Conservation (phyloP, 2,329 filamentous ascomycete genomes). For the Pyrenophora tritici-repentis region DNA sequence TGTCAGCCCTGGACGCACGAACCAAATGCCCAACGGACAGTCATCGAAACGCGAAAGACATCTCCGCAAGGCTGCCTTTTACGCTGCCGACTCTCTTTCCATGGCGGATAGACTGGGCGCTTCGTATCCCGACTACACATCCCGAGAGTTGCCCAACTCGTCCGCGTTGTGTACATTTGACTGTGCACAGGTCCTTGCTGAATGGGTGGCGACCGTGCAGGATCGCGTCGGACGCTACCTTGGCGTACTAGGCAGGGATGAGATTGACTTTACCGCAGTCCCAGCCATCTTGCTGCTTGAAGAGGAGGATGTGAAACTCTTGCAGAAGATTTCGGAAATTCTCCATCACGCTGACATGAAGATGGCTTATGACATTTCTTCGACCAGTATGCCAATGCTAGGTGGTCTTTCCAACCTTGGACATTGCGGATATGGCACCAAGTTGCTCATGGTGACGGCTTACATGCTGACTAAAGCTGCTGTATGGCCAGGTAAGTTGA, state of each 20-base stretch:
- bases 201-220: slow-evolving; percentile 92
- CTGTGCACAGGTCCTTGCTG: slow-evolving; percentile 88
- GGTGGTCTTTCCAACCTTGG: slow-evolving; percentile 62
- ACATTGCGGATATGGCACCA: slow-evolving; percentile 76
- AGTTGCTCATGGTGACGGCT: slow-evolving; percentile 81
- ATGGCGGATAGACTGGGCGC: slow-evolving; percentile 87
- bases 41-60: slow-evolving; percentile 81
- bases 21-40: slow-evolving; percentile 45
- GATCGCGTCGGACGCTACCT: slow-evolving; percentile 90
- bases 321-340: slow-evolving; percentile 82
- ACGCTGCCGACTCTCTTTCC: slow-evolving; percentile 86
- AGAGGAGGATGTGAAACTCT: slow-evolving; percentile 84
- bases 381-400: slow-evolving; percentile 56
- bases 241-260: slow-evolving; percentile 82
- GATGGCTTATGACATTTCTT: slow-evolving; percentile 63
- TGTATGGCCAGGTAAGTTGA: slow-evolving; percentile 82
- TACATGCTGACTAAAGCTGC: slow-evolving; percentile 86
- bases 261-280: slow-evolving; percentile 77
- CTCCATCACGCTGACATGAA: slow-evolving; percentile 78
- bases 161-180: slow-evolving; percentile 92
- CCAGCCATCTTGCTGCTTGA: slow-evolving; percentile 89
- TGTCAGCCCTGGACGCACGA: slow-evolving; percentile 41
- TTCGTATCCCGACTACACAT: slow-evolving; percentile 82
- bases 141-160: slow-evolving; percentile 84
- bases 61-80: slow-evolving; percentile 91